Percentiles rank a stretch among this genome's conserved stretches.
phyloP scores from a whole-genome alignment of 768 basidiomycete genomes.

The Russula sp. region DNA sequence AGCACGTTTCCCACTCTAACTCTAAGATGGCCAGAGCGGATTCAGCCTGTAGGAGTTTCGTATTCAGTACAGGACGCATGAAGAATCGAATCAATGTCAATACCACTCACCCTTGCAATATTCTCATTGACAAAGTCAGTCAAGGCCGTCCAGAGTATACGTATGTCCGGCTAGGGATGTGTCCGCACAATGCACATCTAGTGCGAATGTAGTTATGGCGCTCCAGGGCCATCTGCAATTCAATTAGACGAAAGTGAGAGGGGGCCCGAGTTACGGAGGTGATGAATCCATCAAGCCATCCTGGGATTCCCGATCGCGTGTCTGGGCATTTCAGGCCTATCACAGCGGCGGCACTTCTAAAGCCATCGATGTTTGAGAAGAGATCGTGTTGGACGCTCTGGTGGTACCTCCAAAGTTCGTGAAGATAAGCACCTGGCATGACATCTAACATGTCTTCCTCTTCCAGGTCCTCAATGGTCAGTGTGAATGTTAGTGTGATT shows the following conservation, averaged over 20 bases:
- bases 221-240: no score
- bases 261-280: neutral
- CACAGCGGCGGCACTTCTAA: no score
- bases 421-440: neutral
- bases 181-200: neutral
- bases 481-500: neutral
- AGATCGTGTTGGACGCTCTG: neutral
- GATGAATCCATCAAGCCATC: neutral
- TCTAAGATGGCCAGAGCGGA: neutral
- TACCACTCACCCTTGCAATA: neutral
- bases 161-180: neutral
- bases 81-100: neutral
- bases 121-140: neutral
- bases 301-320: neutral
- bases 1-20: neutral
- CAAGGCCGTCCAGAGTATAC: constrained; percentile 1
- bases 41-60: constrained; percentile 1
- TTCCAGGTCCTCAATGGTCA: neutral
- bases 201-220: neutral
- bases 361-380: neutral
- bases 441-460: neutral
- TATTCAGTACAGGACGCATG: neutral
- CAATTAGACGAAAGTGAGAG: neutral
- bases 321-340: neutral
- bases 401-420: neutral